phyloP scores from a whole-genome alignment of 805 yeast species.

The Clavispora phyllophila region DNA sequence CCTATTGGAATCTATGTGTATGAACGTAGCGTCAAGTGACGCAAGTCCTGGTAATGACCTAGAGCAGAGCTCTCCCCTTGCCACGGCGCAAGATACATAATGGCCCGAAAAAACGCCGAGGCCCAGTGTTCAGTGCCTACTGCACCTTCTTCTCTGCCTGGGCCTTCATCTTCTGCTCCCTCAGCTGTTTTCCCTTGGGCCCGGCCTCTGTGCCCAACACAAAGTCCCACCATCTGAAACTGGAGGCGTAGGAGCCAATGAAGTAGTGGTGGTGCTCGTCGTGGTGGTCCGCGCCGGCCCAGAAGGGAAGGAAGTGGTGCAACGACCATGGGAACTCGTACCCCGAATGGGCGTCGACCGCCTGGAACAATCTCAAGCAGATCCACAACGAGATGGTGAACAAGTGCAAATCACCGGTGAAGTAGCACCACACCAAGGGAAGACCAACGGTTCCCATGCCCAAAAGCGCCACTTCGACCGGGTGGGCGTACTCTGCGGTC shows the following conservation, averaged over 20 bases:
- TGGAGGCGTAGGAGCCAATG: constrained; percentile 90
- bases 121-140: too few species aligned
- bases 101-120: too few species aligned
- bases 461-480: constrained; percentile 81
- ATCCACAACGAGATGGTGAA: constrained; percentile 91
- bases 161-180: constrained; percentile 61
- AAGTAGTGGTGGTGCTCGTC: constrained; percentile 96
- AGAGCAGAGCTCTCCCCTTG: not conserved
- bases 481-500: constrained; percentile 97
- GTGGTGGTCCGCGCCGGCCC: constrained; percentile 99
- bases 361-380: constrained; percentile 83
- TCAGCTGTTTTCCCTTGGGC: constrained; percentile 65
- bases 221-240: constrained; percentile 96
- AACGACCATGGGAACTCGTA: constrained; percentile 97
- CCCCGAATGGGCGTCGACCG: constrained; percentile 96
- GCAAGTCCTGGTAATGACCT: not conserved
- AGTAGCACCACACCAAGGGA: constrained; percentile 78
- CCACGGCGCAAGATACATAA: too few species aligned
- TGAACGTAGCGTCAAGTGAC: too few species aligned
- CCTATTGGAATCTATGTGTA: too few species aligned
- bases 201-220: constrained; percentile 87
- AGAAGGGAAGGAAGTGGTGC: constrained; percentile 86
- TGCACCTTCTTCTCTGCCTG: constrained; percentile 43
- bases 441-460: constrained; percentile 97
- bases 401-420: constrained; percentile 70